These are phyloP conservation scores for Thozetella sp. DNA, from an alignment of 495 filamentous ascomycete species.

Conservation along the genomic window DNA sequence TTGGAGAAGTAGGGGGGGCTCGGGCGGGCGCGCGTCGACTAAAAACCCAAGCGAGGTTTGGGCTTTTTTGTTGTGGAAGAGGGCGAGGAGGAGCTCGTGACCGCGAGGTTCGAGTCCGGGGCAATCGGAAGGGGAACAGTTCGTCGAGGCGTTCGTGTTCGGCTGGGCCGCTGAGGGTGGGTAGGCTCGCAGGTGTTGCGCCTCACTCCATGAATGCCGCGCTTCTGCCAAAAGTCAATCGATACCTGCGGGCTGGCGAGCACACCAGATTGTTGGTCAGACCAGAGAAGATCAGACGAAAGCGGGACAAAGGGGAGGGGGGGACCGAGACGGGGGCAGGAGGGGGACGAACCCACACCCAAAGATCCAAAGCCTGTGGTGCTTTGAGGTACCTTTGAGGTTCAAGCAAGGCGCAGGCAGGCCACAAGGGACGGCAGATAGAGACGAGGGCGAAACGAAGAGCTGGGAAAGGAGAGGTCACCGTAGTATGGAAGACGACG, in stretches of 20 bases:
- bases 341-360: neutral
- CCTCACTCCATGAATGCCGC: conserved; percentile 1
- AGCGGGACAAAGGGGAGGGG: conserved; percentile 1
- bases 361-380: too few species aligned
- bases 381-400: too few species aligned
- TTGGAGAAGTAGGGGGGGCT: neutral
- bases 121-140: too few species aligned
- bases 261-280: neutral
- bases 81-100: too few species aligned
- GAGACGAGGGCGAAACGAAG: neutral
- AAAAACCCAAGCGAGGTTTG: neutral
- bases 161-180: too few species aligned
- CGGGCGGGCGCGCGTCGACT: neutral
- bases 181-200: neutral
- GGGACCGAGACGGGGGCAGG: too few species aligned
- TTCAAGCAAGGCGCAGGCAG: too few species aligned
- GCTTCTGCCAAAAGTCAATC: conserved; percentile 2
- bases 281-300: conserved; percentile 1
- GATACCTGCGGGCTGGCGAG: neutral
- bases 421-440: neutral
- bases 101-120: neutral
- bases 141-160: neutral
- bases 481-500: neutral
- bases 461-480: neutral
- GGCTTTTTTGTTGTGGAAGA: neutral